phyloP scores from a whole-genome alignment of 2,329 filamentous ascomycete genomes.

The Fusarium napiforme region DNA sequence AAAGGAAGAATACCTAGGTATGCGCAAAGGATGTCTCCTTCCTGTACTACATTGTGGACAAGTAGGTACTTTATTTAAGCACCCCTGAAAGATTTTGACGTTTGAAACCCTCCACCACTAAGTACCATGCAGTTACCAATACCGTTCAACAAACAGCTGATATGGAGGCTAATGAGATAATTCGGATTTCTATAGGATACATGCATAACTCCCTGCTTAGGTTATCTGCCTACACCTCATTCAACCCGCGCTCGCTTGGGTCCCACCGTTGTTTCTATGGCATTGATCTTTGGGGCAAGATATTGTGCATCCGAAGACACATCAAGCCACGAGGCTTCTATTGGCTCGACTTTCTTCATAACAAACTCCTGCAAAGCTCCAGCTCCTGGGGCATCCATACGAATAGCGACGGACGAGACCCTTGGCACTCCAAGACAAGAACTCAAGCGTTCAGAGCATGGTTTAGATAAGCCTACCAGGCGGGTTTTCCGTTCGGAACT shows the following conservation, averaged over 20 bases:
- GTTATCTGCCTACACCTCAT: background rate
- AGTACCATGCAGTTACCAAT: background rate
- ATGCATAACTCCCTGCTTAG: background rate
- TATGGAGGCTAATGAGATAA: background rate
- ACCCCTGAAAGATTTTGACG: background rate
- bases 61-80: background rate
- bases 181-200: background rate
- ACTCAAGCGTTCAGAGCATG: constrained; percentile 68
- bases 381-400: constrained; percentile 65
- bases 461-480: constrained; percentile 71
- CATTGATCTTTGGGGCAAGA: constrained; percentile 49
- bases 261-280: constrained; percentile 51
- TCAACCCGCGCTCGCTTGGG: constrained; percentile 43
- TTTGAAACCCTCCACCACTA: background rate
- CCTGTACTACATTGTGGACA: background rate
- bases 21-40: background rate
- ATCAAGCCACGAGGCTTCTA: constrained; percentile 66
- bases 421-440: constrained; percentile 69
- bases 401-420: constrained; percentile 72
- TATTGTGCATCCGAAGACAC: constrained; percentile 41
- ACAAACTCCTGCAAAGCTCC: constrained; percentile 68
- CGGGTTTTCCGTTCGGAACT: constrained; percentile 57
- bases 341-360: constrained; percentile 59
- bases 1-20: background rate
- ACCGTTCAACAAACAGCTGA: background rate